Evolutionary conservation across 2,329 filamentous ascomycete genomes (phyloP), one percentile per base, ranked within the genome.

Genomic region (Lojkania enalia): DNA sequence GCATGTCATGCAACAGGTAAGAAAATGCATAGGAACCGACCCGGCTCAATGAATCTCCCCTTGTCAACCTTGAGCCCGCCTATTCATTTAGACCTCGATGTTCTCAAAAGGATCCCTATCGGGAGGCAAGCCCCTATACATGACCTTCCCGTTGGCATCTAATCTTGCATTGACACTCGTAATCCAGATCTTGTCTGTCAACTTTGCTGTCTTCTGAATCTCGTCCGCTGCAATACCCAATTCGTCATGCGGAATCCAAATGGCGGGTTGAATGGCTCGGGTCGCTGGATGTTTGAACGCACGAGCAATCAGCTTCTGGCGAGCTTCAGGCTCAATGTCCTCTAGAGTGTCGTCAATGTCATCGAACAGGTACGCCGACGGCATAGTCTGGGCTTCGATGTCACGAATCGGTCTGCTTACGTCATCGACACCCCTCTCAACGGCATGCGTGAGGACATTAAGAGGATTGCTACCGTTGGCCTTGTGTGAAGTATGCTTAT

Each of bases 161-260:
- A 97, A 75, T 7, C 89, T 88, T 15, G 92, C 90, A 46, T 90
- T 90, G 66, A 95, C 87, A 68, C 96, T 96, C 59, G 88, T 95
- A 64, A 97, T 90, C 88, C 90, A 96, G 40, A 97, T 87, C 54
- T 78, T 77, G 30, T 72, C 78, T 47, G 88, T 92, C 66, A 90
- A 87, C 36, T 79, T 77, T 53, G 85, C 80, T 5, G 90, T 96
- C 25, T 88, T 79, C 61, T 79, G 78, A 33, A 97, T 86, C 74
- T 99, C 94, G 57, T 97, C 92, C 58, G 95, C 90, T 54, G 88
- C 90, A 45, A 99, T 82, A 4, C 94, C 94, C 4, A 97, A 71
- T 55, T 94, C 87, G 63, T 99, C 94, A 9, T 86, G 83, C 0
- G 94, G 94, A 33, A 99, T 88, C 94, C 94, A 99, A 19, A 99